phyloP scores from a whole-genome alignment of 2,329 filamentous ascomycete genomes.

The Alternaria sp. region DNA sequence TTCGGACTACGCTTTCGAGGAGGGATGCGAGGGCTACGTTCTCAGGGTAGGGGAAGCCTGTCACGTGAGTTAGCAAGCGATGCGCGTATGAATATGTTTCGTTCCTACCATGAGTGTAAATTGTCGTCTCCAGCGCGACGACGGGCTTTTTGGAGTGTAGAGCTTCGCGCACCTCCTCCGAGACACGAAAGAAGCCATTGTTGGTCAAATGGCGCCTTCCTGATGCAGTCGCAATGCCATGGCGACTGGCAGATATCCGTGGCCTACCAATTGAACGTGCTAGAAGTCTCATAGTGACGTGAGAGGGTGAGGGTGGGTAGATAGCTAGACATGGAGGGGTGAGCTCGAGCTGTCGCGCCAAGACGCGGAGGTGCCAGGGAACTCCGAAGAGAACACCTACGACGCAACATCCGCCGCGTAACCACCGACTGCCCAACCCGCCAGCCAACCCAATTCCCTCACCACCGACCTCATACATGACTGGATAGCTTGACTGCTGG shows the following conservation, averaged over 20 bases:
- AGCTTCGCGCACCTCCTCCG: constrained; percentile 82
- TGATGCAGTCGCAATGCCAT: background rate
- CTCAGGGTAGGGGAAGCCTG: constrained; percentile 73
- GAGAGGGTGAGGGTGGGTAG: constrained; percentile 3
- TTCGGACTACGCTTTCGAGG: constrained; percentile 81
- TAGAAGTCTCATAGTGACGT: constrained; percentile 34
- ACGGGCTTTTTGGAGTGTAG: constrained; percentile 77
- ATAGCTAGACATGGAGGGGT: constrained; percentile 9
- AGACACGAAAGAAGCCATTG: constrained; percentile 69
- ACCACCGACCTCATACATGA: constrained; percentile 36
- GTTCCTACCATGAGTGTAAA: constrained; percentile 84
- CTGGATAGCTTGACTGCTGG: constrained; percentile 38
- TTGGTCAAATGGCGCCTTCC: constrained; percentile 41
- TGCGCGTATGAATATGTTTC: background rate
- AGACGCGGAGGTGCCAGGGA: constrained; percentile 28
- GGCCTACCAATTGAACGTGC: constrained; percentile 25
- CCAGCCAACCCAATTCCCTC: constrained; percentile 13
- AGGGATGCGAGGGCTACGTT: constrained; percentile 78
- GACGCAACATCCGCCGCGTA: constrained; percentile 42
- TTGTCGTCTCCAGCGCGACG: constrained; percentile 92
- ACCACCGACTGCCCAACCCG: constrained; percentile 22
- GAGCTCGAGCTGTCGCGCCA: constrained; percentile 26
- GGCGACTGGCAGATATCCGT: constrained; percentile 10
- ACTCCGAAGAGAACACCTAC: constrained; percentile 44
- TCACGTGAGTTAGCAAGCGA: constrained; percentile 10